Evolutionary conservation across 345 rosid species (phyloP).

Genomic region (Hibiscus trionum): DNA sequence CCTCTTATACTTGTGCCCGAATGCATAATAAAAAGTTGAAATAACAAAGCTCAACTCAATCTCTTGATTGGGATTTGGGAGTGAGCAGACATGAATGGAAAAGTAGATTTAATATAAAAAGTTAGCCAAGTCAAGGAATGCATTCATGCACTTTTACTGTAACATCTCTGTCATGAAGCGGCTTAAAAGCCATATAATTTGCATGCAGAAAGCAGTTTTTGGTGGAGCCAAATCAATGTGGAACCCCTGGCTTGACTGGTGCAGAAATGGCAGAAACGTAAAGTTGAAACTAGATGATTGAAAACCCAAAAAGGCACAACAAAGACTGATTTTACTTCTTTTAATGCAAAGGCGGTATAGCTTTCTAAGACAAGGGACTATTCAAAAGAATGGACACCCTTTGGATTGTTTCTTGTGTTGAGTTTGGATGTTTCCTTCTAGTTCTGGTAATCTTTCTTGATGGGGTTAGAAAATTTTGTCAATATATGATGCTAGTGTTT

Average conservation of each 20-base stretch:
- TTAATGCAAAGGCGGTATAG: conserved; percentile 70
- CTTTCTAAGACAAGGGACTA: conserved; percentile 53
- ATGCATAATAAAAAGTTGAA: too few species aligned
- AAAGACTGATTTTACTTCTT: conserved; percentile 52
- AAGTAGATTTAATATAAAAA: too few species aligned
- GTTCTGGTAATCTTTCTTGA: conserved; percentile 13
- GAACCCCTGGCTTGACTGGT: conserved; percentile 1
- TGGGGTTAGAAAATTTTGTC: conserved; percentile 25
- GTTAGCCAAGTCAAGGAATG: background rate
- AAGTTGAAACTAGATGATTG: conserved; percentile 20
- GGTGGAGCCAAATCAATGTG: background rate
- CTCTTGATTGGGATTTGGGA: background rate
- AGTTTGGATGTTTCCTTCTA: conserved; percentile 36
- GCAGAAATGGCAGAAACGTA: conserved; percentile 2
- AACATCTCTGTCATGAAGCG: background rate
- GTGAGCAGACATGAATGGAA: too few species aligned
- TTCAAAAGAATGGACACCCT: conserved; percentile 35
- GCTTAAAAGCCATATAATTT: background rate
- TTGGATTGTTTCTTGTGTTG: conserved; percentile 16
- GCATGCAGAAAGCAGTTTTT: background rate
- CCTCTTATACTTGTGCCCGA: too few species aligned
- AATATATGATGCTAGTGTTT: background rate
- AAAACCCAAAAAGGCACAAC: conserved; percentile 28
- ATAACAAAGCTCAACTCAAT: background rate
- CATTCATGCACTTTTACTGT: background rate